Evolutionary conservation across 768 basidiomycete species (phyloP).

Genomic region (Leccinum uliginosum): DNA sequence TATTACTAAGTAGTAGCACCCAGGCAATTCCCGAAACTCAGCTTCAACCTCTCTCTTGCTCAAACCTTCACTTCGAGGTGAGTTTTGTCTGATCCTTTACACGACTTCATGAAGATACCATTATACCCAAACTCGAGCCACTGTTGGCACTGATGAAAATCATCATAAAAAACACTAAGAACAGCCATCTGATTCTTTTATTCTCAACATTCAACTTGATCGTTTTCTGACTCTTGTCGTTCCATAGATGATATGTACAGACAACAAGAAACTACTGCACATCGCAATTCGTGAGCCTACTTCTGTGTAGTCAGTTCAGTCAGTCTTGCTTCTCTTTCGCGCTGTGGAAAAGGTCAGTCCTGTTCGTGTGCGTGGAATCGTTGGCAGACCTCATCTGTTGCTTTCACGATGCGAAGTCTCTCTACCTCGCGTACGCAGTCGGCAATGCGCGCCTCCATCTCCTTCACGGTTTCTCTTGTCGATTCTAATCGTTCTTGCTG

Average conservation of each 20-base stretch:
- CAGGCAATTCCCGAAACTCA: slow-evolving; percentile 2
- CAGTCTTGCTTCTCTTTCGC: slow-evolving; percentile 54
- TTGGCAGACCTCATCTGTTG: slow-evolving; percentile 54
- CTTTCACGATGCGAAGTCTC: slow-evolving; percentile 56
- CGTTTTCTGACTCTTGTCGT: slow-evolving; percentile 11
- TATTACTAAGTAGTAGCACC: no score
- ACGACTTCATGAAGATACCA: slow-evolving; percentile 19
- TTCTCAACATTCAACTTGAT: neutral
- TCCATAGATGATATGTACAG: neutral
- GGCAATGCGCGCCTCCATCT: slow-evolving; percentile 58
- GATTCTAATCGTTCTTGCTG: slow-evolving; percentile 48
- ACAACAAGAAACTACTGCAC: no score
- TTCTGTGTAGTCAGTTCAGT: slow-evolving; percentile 29
- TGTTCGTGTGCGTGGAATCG: slow-evolving; percentile 2
- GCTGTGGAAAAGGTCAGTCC: slow-evolving; percentile 26
- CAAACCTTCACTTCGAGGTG: slow-evolving; percentile 4
- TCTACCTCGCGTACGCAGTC: slow-evolving; percentile 76
- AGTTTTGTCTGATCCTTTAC: neutral
- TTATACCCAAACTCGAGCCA: slow-evolving; percentile 28
- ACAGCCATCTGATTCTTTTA: slow-evolving; percentile 30
- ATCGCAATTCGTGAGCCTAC: neutral
- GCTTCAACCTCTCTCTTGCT: no score
- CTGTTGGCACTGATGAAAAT: slow-evolving; percentile 30
- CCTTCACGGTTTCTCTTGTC: slow-evolving; percentile 48
- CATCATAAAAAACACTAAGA: slow-evolving; percentile 26